Conservation (phyloP, 371 early-diverging fungal genomes). For the Mortierella sp. region DNA sequence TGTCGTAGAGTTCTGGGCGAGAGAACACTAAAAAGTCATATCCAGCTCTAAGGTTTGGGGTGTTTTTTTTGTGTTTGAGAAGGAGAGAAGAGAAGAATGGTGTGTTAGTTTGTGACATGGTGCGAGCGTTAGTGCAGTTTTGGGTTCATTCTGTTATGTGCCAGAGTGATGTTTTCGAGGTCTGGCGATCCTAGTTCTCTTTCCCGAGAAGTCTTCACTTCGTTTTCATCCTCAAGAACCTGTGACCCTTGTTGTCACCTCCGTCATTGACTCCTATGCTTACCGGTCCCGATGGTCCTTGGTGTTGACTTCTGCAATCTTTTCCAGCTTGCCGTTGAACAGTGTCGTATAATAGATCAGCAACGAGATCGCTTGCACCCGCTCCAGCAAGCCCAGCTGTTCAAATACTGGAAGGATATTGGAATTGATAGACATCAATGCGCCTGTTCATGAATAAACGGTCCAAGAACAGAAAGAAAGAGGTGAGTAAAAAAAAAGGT, state of each 20-base stretch:
- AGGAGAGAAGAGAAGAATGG: neutral
- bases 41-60: conserved; percentile 8
- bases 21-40: conserved; percentile 12
- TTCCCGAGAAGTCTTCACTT: neutral
- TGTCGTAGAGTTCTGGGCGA: conserved; percentile 14
- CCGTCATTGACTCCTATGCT: neutral
- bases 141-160: neutral
- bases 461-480: neutral
- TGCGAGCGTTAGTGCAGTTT: neutral
- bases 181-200: neutral
- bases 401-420: conserved; percentile 23
- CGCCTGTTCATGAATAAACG: neutral
- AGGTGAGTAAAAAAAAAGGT: neutral
- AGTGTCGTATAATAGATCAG: neutral
- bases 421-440: conserved; percentile 4
- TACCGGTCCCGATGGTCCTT: conserved; percentile 9
- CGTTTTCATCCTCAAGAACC: neutral
- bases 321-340: conserved; percentile 6
- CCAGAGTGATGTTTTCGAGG: neutral
- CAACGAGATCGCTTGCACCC: conserved; percentile 3
- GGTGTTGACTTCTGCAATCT: conserved; percentile 11
- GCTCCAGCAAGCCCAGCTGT: conserved; percentile 13
- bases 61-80: too few relatives aligned
- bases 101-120: neutral
- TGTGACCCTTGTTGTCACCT: neutral